These are phyloP conservation scores for Dictyostelium purpureum DNA, from an alignment of 78 protist species.

Conservation along the genomic window DNA sequence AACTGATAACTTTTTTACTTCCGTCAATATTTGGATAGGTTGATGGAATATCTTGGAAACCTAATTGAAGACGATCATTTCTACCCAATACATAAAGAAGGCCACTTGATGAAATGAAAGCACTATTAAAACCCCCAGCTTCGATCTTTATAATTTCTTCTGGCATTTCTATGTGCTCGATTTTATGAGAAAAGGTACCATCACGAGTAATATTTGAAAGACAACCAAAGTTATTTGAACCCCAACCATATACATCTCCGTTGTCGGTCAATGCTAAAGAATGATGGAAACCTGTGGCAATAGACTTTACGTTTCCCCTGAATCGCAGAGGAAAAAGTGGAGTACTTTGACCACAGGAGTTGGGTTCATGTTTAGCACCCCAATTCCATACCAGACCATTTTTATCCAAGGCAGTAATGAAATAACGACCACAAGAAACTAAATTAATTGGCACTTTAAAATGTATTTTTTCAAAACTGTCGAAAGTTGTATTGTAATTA, in stretches of 20 bases:
- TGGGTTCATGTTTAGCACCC: not conserved
- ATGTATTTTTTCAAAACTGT: not conserved
- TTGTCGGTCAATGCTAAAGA: not conserved
- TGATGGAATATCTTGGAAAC: not conserved
- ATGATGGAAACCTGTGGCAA: not conserved
- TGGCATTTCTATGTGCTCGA: no score
- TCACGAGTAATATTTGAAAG: not conserved
- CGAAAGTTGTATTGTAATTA: no score
- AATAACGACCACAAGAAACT: constrained; percentile 13
- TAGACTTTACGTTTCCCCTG: not conserved
- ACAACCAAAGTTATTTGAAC: not conserved
- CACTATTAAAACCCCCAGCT: not conserved
- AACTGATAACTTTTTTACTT: no score
- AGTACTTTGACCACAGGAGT: not conserved
- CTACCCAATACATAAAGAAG: not conserved
- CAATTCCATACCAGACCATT: constrained; percentile 7
- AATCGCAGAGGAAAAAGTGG: not conserved
- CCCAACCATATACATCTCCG: not conserved
- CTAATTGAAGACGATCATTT: constrained; percentile 32
- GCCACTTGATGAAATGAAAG: not conserved
- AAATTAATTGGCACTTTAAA: constrained; percentile 1
- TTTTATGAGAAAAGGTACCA: not conserved
- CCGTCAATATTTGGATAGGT: no score
- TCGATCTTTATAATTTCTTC: not conserved
- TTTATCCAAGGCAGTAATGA: not conserved